Evolutionary conservation across 2,329 filamentous ascomycete species (phyloP).

Genomic region (Xylariaceae sp.): DNA sequence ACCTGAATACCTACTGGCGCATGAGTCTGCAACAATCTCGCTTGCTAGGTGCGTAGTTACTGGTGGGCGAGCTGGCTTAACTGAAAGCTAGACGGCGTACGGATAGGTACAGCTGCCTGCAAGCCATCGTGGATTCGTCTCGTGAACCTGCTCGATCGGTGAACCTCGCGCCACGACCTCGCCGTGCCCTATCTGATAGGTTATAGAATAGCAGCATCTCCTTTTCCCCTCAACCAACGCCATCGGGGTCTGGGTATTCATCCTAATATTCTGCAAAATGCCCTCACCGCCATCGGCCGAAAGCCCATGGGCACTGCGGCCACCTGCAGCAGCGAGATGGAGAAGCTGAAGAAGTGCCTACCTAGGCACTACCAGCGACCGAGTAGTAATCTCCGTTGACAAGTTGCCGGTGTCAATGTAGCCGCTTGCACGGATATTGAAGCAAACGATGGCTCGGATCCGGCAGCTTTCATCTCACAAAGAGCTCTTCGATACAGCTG

Average conservation of each 20-base stretch:
- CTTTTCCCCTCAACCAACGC: not conserved
- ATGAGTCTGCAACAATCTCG: not conserved
- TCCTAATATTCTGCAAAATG: not conserved
- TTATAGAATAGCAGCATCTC: not conserved
- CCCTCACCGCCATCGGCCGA: not conserved
- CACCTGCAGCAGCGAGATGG: not conserved
- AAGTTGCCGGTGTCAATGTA: not conserved
- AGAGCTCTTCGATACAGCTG: not conserved
- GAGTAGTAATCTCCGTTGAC: not conserved
- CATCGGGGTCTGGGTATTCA: not conserved
- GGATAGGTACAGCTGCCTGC: too few species aligned
- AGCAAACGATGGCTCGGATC: not conserved
- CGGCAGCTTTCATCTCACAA: not conserved
- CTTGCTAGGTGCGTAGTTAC: too few species aligned
- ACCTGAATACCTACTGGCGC: not conserved
- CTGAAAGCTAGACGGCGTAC: too few species aligned
- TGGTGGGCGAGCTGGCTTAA: too few species aligned
- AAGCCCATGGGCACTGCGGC: not conserved
- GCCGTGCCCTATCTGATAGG: too few species aligned
- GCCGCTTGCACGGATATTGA: not conserved
- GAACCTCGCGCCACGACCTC: too few species aligned
- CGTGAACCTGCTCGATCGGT: too few species aligned
- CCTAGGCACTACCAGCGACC: not conserved
- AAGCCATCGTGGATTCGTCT: too few species aligned
- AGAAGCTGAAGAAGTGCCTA: not conserved